A percentile compares a stretch with the other conserved stretches of the same genome.
phyloP scores from a whole-genome alignment of 768 basidiomycete genomes.

The Pulveroboletus ravenelii region DNA sequence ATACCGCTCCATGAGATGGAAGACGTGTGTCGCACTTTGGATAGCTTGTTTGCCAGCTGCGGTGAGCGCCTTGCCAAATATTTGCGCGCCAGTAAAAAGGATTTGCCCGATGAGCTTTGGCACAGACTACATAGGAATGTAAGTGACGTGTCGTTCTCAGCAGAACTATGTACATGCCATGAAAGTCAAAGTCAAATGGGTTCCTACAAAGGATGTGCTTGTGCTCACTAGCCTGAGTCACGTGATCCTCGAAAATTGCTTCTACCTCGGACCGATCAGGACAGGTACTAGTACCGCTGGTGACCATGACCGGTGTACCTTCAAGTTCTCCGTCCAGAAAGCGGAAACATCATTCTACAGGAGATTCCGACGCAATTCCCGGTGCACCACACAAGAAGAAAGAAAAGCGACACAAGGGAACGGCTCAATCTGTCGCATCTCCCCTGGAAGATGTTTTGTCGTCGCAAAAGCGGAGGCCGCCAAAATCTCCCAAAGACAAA shows the following conservation, averaged over 20 bases:
- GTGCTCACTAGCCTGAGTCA: background rate
- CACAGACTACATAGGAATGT: slow-evolving; percentile 52
- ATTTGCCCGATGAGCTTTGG: slow-evolving; percentile 79
- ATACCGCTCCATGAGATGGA: background rate
- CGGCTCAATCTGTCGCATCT: background rate
- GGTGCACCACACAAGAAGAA: slow-evolving; percentile 33
- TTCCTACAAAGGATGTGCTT: background rate
- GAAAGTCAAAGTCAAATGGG: slow-evolving; percentile 5
- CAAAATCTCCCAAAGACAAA: slow-evolving; percentile 31
- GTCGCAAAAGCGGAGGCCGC: slow-evolving; percentile 15
- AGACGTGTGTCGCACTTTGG: slow-evolving; percentile 61
- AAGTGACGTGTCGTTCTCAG: background rate
- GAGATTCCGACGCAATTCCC: slow-evolving; percentile 14
- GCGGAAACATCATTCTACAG: slow-evolving; percentile 41
- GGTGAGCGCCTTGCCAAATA: slow-evolving; percentile 85
- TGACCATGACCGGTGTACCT: slow-evolving; percentile 8
- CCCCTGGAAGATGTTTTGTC: slow-evolving; percentile 6
- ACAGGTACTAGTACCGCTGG: background rate
- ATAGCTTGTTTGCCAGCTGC: slow-evolving; percentile 91
- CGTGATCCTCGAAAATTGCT: slow-evolving; percentile 21
- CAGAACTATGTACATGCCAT: slow-evolving; percentile 17
- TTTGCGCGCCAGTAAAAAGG: slow-evolving; percentile 67
- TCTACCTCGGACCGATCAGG: background rate
- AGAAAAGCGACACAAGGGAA: slow-evolving; percentile 28
- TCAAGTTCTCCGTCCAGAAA: slow-evolving; percentile 37